Evolutionary conservation across 805 yeast genomes (phyloP).

Genomic region (Pichia thaimueangensis): DNA sequence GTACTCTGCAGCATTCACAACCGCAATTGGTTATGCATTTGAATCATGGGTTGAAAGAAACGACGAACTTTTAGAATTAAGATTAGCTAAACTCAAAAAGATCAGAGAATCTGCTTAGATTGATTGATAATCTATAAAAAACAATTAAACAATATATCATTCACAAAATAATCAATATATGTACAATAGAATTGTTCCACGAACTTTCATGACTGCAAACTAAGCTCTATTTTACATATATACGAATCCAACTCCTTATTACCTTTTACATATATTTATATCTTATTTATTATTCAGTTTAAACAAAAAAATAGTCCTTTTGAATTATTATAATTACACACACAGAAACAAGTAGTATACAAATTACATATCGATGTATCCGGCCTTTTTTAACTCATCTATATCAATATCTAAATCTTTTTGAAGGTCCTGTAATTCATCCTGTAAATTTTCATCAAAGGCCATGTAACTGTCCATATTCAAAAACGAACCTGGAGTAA

Average conservation of each 20-base stretch:
- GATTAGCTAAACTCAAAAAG: conserved; percentile 32
- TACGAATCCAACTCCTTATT: too few species aligned
- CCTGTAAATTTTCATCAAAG: conserved; percentile 10
- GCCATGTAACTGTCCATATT: not conserved
- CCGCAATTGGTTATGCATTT: conserved; percentile 36
- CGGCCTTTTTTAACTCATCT: conserved; percentile 14
- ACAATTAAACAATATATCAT: not conserved
- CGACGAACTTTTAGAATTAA: conserved; percentile 32
- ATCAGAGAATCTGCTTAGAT: conserved; percentile 29
- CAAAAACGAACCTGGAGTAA: not conserved
- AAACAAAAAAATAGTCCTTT: too few species aligned
- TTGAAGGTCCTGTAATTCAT: conserved; percentile 19
- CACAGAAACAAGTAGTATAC: conserved; percentile 1
- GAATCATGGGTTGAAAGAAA: conserved; percentile 34
- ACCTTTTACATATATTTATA: conserved; percentile 4
- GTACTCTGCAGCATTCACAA: conserved; percentile 40
- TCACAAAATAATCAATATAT: too few species aligned
- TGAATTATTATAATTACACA: not conserved
- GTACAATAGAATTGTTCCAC: too few species aligned
- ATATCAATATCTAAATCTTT: conserved; percentile 17
- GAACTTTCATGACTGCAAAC: too few species aligned
- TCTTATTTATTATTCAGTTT: conserved; percentile 8
- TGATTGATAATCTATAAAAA: too few species aligned
- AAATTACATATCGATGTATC: conserved; percentile 11
- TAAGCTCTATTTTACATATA: too few species aligned